Evolutionary conservation across 1,284 basidiomycete genomes (phyloP).

Genomic region (Ustilago crameri): DNA sequence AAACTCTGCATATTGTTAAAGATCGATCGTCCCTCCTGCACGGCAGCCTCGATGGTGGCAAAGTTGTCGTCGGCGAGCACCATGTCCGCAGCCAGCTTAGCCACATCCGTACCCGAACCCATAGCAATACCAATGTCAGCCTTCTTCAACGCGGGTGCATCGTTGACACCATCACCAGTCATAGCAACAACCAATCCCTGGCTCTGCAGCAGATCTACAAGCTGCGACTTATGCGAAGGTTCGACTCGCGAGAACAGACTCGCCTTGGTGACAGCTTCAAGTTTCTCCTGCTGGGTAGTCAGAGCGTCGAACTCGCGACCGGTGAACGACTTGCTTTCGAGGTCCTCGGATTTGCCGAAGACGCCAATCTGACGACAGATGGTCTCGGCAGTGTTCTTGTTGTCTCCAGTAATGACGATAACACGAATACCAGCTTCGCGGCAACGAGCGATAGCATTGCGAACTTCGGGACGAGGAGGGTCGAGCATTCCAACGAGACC

Average conservation of each 20-base stretch:
- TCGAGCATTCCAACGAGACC: conserved; percentile 97
- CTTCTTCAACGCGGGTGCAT: conserved; percentile 70
- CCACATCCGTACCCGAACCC: conserved; percentile 70
- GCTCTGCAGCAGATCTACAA: conserved; percentile 93
- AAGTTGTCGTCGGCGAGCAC: conserved; percentile 71
- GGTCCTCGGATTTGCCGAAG: conserved; percentile 72
- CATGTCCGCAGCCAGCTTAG: conserved; percentile 70
- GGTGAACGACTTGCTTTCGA: conserved; percentile 89
- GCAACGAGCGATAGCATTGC: conserved; percentile 86
- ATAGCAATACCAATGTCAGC: conserved; percentile 71
- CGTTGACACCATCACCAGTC: conserved; percentile 71
- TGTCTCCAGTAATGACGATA: conserved; percentile 98
- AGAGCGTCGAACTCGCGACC: conserved; percentile 90
- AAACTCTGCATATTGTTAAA: conserved; percentile 99
- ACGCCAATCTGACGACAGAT: conserved; percentile 97
- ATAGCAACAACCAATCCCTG: conserved; percentile 96
- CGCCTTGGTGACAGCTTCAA: conserved; percentile 84
- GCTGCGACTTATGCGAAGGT: conserved; percentile 91
- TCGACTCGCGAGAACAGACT: conserved; percentile 93
- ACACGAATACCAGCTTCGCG: conserved; percentile 92
- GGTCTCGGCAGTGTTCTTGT: conserved; percentile 96
- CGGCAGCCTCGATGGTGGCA: conserved; percentile 70
- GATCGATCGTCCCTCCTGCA: conserved; percentile 92
- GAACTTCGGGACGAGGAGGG: conserved; percentile 94
- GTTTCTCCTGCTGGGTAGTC: conserved; percentile 78